A percentile compares a stretch with the other conserved stretches of the same genome.
phyloP scores from a whole-genome alignment of 768 basidiomycete genomes.

The Cystofilobasidium bisporidii region DNA sequence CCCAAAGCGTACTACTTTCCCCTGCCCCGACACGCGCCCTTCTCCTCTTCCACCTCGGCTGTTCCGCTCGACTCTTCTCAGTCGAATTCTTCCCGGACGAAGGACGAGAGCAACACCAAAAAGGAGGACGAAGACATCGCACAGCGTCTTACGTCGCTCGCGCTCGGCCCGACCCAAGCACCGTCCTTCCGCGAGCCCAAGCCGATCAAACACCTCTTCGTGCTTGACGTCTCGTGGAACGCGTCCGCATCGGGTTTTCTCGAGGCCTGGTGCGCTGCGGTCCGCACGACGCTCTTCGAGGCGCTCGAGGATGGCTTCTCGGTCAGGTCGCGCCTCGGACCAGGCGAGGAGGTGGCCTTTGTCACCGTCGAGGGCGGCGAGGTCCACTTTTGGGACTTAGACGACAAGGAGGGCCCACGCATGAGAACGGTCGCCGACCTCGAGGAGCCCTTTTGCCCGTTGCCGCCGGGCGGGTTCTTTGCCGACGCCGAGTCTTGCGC shows the following conservation, averaged over 20 bases:
- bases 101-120: constrained; percentile 7
- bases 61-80: constrained; percentile 39
- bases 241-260: constrained; percentile 63
- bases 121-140: constrained; percentile 25
- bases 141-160: constrained; percentile 22
- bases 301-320: constrained; percentile 40
- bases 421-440: background rate
- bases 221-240: constrained; percentile 68
- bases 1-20: constrained; percentile 73
- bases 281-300: constrained; percentile 55
- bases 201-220: constrained; percentile 71
- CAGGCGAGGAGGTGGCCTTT: constrained; percentile 52
- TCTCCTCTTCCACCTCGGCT: constrained; percentile 31
- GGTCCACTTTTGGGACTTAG: constrained; percentile 80
- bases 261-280: constrained; percentile 52
- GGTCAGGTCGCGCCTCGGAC: constrained; percentile 31
- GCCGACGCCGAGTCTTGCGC: background rate
- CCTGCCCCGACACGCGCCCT: constrained; percentile 6
- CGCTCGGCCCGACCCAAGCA: constrained; percentile 29
- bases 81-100: constrained; percentile 45
- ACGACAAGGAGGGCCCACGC: constrained; percentile 43
- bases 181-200: constrained; percentile 34
- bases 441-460: constrained; percentile 1
- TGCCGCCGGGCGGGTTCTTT: background rate
- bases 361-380: constrained; percentile 63